Base-by-base conservation (phyloP, 345 rosid species). In the Adansonia digitata region DNA sequence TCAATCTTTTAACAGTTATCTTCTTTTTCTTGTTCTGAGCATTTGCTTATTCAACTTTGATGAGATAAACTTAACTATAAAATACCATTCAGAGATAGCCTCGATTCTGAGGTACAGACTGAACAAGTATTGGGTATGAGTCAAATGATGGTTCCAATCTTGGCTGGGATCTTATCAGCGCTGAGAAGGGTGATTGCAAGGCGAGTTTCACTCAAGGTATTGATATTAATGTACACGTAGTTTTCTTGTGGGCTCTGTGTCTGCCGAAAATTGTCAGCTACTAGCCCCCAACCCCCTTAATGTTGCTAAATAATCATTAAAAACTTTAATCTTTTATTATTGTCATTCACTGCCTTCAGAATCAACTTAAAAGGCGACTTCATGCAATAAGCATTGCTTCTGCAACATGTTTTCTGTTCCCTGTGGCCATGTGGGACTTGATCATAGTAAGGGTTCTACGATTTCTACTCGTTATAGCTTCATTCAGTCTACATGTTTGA, bases 351-450 rank as follows among this genome's bases (percentile, higher is more conserved):
- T 55, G 60, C 72, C 20, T 24, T 68, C 85, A 95, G 99, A 91
- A 90, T 85, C 98, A 90, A 84, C 89, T 87, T 52, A 95, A 91
- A 83, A 90, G 91, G 85, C 84, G 99, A 70, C 94, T 95, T 24
- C 89, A 95, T 85, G 98, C 97, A 14, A 84, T 93, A 81, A 93
- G 92, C 65, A 84, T 95, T 69, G 82, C 97, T 78, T 89, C 96
- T 24, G 96, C 98, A 61, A 87, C 99, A 18, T 93, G 97, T 77
- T 90, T 95, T 74, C 79, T 95, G 72, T 95, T 95, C 87, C 99
- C 99, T 39, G 89, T 90, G 69, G 99, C 98, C 71, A 95, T 95
- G 97, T 95, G 99, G 98, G 94, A 93, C 85, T 85, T 90, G 77
- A 86, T 95, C 77, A 82, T 84, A 9, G 99, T 93, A 90, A 90